A percentile compares a stretch with the other conserved stretches of the same genome.
Conservation (phyloP, 495 filamentous ascomycete species). For the Cudoniella acicularis region DNA sequence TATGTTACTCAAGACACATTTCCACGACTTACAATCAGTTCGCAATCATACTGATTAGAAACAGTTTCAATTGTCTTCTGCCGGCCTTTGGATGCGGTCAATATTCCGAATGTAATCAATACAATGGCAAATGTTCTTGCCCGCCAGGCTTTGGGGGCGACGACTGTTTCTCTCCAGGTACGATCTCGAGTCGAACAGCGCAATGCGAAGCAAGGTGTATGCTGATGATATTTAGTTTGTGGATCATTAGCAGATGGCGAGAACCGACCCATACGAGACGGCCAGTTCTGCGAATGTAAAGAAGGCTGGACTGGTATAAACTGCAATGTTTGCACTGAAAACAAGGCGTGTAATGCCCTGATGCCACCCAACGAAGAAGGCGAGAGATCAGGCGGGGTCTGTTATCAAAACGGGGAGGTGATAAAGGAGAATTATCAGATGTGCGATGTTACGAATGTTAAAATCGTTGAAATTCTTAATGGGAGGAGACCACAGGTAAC, state of each 20-base stretch:
- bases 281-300: slow-evolving; percentile 74
- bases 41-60: slow-evolving; percentile 16
- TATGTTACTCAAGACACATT: slow-evolving; percentile 38
- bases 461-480: slow-evolving; percentile 84
- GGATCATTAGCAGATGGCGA: slow-evolving; percentile 78
- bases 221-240: slow-evolving; percentile 50
- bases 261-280: slow-evolving; percentile 66
- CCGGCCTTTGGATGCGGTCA: slow-evolving; percentile 88
- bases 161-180: slow-evolving; percentile 79
- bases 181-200: slow-evolving; percentile 15
- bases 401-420: slow-evolving; percentile 85
- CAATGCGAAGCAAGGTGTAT: not conserved
- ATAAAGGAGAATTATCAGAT: slow-evolving; percentile 95
- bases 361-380: slow-evolving; percentile 62
- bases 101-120: slow-evolving; percentile 78
- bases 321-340: slow-evolving; percentile 88
- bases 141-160: slow-evolving; percentile 89
- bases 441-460: slow-evolving; percentile 92
- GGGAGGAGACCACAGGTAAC: slow-evolving; percentile 85
- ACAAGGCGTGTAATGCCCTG: slow-evolving; percentile 79
- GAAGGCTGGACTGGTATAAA: slow-evolving; percentile 98
- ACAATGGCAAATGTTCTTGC: slow-evolving; percentile 87
- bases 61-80: slow-evolving; percentile 96
- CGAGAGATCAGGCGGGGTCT: slow-evolving; percentile 60
- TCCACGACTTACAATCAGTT: no score